Percentiles rank a stretch among this genome's conserved stretches.
Evolutionary conservation across 257 asterid genomes (phyloP).

Genomic region (Fraxinus americana): DNA sequence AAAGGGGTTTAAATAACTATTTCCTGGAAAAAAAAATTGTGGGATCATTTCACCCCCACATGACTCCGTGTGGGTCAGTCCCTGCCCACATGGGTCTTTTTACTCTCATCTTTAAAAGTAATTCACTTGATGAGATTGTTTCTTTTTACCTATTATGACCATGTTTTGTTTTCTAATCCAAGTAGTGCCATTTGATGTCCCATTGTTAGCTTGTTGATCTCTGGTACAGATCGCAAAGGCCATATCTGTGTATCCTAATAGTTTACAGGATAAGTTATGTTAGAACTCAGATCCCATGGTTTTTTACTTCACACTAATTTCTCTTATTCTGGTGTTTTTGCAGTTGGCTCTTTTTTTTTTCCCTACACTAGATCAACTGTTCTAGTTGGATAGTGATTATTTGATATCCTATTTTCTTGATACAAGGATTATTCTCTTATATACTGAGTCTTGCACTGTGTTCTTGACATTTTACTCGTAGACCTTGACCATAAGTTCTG

Average conservation of each 20-base stretch:
- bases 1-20: too few species aligned
- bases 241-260: not conserved
- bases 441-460: not conserved
- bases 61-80: too few species aligned
- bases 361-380: not conserved
- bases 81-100: not conserved
- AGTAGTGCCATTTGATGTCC: not conserved
- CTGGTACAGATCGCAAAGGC: not conserved
- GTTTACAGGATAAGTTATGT: not conserved
- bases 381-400: not conserved
- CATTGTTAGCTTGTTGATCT: not conserved
- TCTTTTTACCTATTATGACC: not conserved
- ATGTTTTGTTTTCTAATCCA: not conserved
- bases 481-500: not conserved
- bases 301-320: not conserved
- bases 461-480: not conserved
- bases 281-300: not conserved
- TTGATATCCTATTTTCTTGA: not conserved
- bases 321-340: not conserved
- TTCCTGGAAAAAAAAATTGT: too few species aligned
- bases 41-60: too few species aligned
- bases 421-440: not conserved
- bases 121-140: not conserved
- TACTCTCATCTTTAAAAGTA: not conserved
- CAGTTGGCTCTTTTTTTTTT: not conserved